phyloP scores from a whole-genome alignment of 1,139 yeast genomes.

The Trichomonascaceae sp. region DNA sequence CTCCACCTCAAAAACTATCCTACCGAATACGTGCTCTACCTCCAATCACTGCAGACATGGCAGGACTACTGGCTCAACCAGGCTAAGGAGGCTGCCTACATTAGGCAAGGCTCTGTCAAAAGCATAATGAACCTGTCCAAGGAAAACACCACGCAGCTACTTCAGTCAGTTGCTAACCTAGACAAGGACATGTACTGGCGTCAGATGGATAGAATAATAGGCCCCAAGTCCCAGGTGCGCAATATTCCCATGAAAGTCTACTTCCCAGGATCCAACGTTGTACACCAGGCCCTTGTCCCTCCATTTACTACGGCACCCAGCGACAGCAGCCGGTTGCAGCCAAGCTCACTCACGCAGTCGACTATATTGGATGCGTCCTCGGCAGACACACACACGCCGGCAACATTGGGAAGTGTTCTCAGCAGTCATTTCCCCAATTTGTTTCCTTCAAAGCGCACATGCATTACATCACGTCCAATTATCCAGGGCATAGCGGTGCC shows the following conservation, averaged over 20 bases:
- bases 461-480: constrained; percentile 32
- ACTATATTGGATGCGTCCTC: not conserved
- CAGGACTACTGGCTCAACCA: constrained; percentile 56
- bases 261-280: constrained; percentile 34
- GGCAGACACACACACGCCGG: not conserved
- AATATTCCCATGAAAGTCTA: constrained; percentile 50
- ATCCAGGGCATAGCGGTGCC: constrained; percentile 56
- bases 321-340: not conserved
- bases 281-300: constrained; percentile 37
- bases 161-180: constrained; percentile 35
- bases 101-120: constrained; percentile 61
- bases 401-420: constrained; percentile 33
- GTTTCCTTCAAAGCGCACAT: constrained; percentile 26
- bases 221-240: constrained; percentile 22
- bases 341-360: not conserved
- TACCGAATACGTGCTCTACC: constrained; percentile 37
- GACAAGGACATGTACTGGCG: constrained; percentile 26
- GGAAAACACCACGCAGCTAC: constrained; percentile 41
- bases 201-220: constrained; percentile 27
- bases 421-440: constrained; percentile 32
- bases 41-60: constrained; percentile 24
- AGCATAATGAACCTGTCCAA: constrained; percentile 63
- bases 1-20: constrained; percentile 40
- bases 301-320: constrained; percentile 14
- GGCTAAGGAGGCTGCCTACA: constrained; percentile 65